phyloP scores from a whole-genome alignment of 2,329 filamentous ascomycete genomes.

The Hypoxylon sp. region DNA sequence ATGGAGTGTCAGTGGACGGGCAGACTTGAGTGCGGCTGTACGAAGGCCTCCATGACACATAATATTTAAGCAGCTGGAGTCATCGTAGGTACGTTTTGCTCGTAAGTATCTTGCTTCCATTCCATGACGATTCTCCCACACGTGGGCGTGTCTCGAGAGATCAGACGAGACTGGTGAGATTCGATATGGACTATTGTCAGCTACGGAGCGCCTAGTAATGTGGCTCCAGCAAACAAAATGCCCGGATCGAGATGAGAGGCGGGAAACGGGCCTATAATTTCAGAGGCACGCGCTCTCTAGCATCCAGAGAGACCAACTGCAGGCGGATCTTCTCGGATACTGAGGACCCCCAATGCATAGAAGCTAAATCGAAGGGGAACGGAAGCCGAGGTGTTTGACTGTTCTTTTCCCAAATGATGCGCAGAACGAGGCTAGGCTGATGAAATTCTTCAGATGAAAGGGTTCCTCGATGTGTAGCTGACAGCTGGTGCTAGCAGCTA shows the following conservation, averaged over 20 bases:
- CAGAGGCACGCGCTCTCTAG: constrained; percentile 14
- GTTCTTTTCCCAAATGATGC: constrained; percentile 10
- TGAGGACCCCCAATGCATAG: constrained; percentile 23
- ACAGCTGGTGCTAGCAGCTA: neutral
- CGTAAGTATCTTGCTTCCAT: neutral
- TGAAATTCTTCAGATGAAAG: constrained; percentile 21
- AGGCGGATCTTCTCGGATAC: constrained; percentile 13
- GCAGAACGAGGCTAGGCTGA: constrained; percentile 36
- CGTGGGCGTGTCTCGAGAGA: constrained; percentile 27
- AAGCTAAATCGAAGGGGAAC: constrained; percentile 40
- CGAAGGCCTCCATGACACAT: constrained; percentile 9
- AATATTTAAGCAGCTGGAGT: constrained; percentile 7
- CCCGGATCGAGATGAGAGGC: constrained; percentile 33
- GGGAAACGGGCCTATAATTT: constrained; percentile 7
- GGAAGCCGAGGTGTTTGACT: constrained; percentile 27
- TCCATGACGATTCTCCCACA: constrained; percentile 1
- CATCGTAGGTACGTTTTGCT: neutral
- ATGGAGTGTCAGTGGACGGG: constrained; percentile 34
- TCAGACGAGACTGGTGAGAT: constrained; percentile 37
- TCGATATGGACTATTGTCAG: constrained; percentile 22
- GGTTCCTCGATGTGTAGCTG: constrained; percentile 6
- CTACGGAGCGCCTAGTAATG: constrained; percentile 23
- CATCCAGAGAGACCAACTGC: constrained; percentile 21
- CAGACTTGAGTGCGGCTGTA: constrained; percentile 28
- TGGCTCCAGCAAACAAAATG: constrained; percentile 11